Evolutionary conservation across 257 asterid species (phyloP).

Genomic region (Solanum dulcamara): DNA sequence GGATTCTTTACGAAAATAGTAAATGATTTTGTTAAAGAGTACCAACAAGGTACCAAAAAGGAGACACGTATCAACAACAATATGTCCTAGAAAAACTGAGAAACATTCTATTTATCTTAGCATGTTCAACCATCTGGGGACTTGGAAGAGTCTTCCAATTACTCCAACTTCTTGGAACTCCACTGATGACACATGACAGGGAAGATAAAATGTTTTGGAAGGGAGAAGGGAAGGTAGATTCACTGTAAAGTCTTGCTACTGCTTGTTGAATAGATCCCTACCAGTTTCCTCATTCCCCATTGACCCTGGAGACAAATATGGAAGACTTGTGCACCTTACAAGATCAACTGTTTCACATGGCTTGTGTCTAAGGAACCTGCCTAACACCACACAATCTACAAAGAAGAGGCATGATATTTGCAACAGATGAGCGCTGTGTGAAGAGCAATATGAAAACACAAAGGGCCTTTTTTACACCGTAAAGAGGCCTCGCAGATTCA

Average conservation of each 20-base stretch:
- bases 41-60: not conserved
- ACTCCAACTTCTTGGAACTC: not conserved
- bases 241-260: not conserved
- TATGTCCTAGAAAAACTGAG: not conserved
- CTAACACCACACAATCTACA: not conserved
- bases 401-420: not conserved
- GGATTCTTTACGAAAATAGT: not conserved
- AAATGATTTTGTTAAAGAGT: not conserved
- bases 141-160: not conserved
- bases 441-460: not conserved
- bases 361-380: not conserved
- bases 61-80: not conserved
- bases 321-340: not conserved
- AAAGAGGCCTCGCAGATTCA: not conserved
- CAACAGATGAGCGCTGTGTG: not conserved
- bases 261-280: not conserved
- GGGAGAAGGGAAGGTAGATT: not conserved
- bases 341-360: not conserved
- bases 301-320: not conserved
- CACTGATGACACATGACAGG: not conserved
- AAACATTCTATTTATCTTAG: not conserved
- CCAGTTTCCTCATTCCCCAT: not conserved
- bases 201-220: not conserved
- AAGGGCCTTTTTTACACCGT: not conserved
- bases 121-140: not conserved